Percentiles rank a stretch among this genome's conserved stretches.
Conservation (phyloP, 1,284 basidiomycete species). For the Ceratobasidium papillatum region DNA sequence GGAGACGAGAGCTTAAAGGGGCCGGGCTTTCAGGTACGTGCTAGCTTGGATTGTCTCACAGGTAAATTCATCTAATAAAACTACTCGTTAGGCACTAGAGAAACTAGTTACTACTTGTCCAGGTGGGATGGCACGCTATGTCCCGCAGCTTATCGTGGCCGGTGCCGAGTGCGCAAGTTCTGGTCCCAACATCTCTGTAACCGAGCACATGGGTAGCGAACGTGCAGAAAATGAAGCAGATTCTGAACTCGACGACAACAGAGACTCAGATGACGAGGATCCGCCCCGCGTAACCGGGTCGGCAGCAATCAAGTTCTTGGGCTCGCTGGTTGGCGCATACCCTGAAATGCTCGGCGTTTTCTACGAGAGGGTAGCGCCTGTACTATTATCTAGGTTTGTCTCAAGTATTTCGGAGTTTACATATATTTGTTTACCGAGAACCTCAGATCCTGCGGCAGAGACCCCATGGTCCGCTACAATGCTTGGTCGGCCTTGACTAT, state of each 20-base stretch:
- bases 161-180: constrained; percentile 86
- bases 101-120: constrained; percentile 84
- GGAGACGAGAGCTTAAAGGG: constrained; percentile 86
- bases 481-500: constrained; percentile 87
- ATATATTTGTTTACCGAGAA: no score
- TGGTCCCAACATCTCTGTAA: constrained; percentile 93
- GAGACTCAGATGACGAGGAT: constrained; percentile 96
- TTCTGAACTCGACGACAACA: constrained; percentile 65
- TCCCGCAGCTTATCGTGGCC: constrained; percentile 71
- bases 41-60: no score
- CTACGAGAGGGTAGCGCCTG: constrained; percentile 85
- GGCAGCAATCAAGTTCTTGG: constrained; percentile 88
- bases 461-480: constrained; percentile 96
- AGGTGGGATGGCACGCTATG: constrained; percentile 76
- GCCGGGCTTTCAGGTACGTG: constrained; percentile 71
- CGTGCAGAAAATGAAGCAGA: constrained; percentile 65
- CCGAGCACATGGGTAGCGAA: constrained; percentile 74
- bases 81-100: constrained; percentile 73
- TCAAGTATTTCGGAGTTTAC: not conserved
- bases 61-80: constrained; percentile 19
- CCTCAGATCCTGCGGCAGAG: constrained; percentile 88
- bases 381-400: constrained; percentile 75
- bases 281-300: constrained; percentile 97
- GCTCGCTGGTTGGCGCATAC: constrained; percentile 85
- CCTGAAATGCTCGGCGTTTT: constrained; percentile 83